Evolutionary conservation across 345 rosid genomes (phyloP).

Genomic region (Sonneratia caseolaris): DNA sequence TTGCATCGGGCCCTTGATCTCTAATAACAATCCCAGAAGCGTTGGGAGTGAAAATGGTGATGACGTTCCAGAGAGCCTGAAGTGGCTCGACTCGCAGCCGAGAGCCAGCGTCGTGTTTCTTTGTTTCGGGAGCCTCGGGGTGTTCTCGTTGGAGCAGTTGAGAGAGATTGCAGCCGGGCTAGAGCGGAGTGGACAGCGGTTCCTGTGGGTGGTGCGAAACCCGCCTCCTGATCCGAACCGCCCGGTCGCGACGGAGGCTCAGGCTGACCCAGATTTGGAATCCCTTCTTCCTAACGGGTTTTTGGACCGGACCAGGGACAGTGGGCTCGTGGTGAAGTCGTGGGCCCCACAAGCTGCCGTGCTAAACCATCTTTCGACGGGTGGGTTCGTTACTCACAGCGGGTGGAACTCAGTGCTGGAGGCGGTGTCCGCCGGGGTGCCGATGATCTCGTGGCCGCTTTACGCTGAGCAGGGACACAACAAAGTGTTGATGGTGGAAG

Average conservation of each 20-base stretch:
- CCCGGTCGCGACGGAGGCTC: background rate
- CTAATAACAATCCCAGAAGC: background rate
- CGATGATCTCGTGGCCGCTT: slow-evolving; percentile 47
- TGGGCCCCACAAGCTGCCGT: slow-evolving; percentile 21
- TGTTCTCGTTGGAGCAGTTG: slow-evolving; percentile 29
- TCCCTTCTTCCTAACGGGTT: slow-evolving; percentile 38
- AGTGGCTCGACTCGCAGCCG: slow-evolving; percentile 46
- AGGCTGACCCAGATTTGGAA: slow-evolving; percentile 17
- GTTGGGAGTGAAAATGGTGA: background rate
- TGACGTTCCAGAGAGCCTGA: slow-evolving; percentile 16
- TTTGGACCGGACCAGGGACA: slow-evolving; percentile 21
- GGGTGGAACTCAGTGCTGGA: slow-evolving; percentile 30
- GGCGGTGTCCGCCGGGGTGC: slow-evolving; percentile 20
- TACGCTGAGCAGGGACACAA: slow-evolving; percentile 41
- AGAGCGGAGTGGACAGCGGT: slow-evolving; percentile 38
- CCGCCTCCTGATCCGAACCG: slow-evolving; percentile 22
- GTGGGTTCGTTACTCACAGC: slow-evolving; percentile 24
- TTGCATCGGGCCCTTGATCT: slow-evolving; percentile 52
- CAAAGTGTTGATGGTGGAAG: slow-evolving; percentile 38
- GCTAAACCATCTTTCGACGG: slow-evolving; percentile 11
- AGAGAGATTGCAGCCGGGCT: slow-evolving; percentile 38
- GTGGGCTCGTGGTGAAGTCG: slow-evolving; percentile 19
- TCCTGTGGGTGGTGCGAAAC: slow-evolving; percentile 46
- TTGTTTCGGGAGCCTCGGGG: slow-evolving; percentile 56
- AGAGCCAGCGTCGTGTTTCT: slow-evolving; percentile 36